Percentiles rank a stretch among this genome's conserved stretches.
Evolutionary conservation across 2,329 filamentous ascomycete species (phyloP).

Genomic region (Calonectria pteridis): DNA sequence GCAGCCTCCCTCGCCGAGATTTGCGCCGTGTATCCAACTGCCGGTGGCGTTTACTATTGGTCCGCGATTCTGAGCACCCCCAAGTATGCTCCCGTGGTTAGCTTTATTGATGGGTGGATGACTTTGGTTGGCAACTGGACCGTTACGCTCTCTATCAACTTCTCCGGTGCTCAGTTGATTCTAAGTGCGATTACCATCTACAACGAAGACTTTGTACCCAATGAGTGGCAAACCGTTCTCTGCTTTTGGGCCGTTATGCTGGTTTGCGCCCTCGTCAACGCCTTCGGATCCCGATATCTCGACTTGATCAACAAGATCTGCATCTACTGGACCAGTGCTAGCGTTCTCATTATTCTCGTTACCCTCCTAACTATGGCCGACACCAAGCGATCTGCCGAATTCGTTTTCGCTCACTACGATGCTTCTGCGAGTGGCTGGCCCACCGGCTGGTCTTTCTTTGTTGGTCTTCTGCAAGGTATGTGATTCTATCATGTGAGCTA

Average conservation of each 20-base stretch:
- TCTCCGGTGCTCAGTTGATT: constrained; percentile 76
- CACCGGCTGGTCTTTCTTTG: constrained; percentile 70
- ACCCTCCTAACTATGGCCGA: constrained; percentile 75
- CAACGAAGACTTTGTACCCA: constrained; percentile 67
- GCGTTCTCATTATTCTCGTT: constrained; percentile 77
- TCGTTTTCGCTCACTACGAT: constrained; percentile 77
- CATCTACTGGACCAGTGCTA: constrained; percentile 78
- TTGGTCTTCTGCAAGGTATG: constrained; percentile 63
- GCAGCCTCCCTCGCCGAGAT: constrained; percentile 81
- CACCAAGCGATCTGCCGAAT: constrained; percentile 71
- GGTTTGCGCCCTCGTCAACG: constrained; percentile 74
- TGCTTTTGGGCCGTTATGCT: constrained; percentile 77
- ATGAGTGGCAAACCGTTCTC: constrained; percentile 79
- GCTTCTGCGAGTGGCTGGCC: constrained; percentile 78
- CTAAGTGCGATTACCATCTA: constrained; percentile 74
- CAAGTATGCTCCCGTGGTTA: constrained; percentile 71
- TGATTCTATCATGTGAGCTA: constrained; percentile 51
- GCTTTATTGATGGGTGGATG: constrained; percentile 81
- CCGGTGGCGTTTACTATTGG: constrained; percentile 79
- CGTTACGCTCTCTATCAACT: constrained; percentile 75
- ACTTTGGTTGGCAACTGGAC: constrained; percentile 79
- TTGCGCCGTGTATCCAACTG: constrained; percentile 71
- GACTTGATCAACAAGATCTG: constrained; percentile 77
- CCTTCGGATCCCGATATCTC: constrained; percentile 68
- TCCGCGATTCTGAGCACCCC: constrained; percentile 74